These are phyloP conservation scores for Pyrenochaeta sp. DNA, from an alignment of 2,329 filamentous ascomycete species.

Conservation along the genomic window DNA sequence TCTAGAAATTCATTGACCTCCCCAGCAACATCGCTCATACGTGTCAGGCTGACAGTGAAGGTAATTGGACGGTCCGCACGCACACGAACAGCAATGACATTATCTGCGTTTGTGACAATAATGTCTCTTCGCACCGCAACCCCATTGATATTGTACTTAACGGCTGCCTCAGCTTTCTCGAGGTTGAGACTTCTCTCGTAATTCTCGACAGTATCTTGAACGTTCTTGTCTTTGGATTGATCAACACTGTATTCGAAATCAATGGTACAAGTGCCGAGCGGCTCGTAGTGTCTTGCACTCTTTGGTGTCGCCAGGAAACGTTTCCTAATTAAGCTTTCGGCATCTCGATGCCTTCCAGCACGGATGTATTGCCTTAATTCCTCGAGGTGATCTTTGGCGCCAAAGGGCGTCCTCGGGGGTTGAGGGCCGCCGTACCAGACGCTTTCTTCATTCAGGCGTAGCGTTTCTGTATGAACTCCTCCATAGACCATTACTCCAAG, in stretches of 20 bases:
- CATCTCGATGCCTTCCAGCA: constrained; percentile 50
- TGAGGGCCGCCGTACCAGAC: constrained; percentile 42
- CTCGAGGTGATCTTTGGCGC: constrained; percentile 47
- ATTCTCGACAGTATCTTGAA: neutral
- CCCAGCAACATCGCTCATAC: constrained; percentile 54
- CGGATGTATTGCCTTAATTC: constrained; percentile 54
- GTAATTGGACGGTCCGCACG: constrained; percentile 19
- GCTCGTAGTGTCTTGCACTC: constrained; percentile 60
- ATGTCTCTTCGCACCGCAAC: constrained; percentile 48
- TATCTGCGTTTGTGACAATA: constrained; percentile 55
- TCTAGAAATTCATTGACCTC: constrained; percentile 57
- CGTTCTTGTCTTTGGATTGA: constrained; percentile 5
- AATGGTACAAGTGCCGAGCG: constrained; percentile 40
- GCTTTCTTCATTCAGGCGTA: constrained; percentile 60
- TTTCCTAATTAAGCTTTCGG: constrained; percentile 52
- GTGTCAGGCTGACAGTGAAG: constrained; percentile 43
- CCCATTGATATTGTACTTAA: constrained; percentile 49
- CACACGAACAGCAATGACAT: constrained; percentile 50
- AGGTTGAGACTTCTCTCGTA: constrained; percentile 56
- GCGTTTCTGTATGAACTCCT: constrained; percentile 52
- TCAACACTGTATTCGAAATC: constrained; percentile 6
- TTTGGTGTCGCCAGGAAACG: constrained; percentile 58
- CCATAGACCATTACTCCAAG: constrained; percentile 59
- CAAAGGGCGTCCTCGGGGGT: constrained; percentile 27
- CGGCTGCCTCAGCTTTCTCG: constrained; percentile 45